Evolutionary conservation across 2,329 filamentous ascomycete species (phyloP), one percentile per base, ranked within the genome.

Genomic region (Rachicladosporium sp.): DNA sequence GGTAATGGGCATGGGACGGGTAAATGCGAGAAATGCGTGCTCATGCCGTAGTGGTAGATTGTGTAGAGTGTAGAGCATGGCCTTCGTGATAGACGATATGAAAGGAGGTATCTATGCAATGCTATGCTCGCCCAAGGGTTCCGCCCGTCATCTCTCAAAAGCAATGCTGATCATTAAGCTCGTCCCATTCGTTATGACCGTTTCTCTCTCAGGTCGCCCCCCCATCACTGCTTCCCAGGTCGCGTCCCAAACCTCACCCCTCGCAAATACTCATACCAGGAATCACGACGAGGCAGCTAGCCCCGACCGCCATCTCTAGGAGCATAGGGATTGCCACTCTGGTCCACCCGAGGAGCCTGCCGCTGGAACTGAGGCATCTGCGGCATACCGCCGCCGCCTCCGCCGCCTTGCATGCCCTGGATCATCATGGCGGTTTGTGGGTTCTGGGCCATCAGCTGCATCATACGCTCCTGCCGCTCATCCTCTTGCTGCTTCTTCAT

Each of bases 401-500:
- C 30, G 11, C 39, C 39, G 13, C 39, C 39, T 33, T 34, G 38
- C 40, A 43, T 41, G 30, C 46, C 45, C 29, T 51, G 46, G 30
- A 48, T 44, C 42, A 53, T 45, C 41, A 53, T 46, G 2, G 50
- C 50, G 11, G 49, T 29, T 43, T 51, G 49, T 23, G 55, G 54
- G 36, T 57, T 52, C 34, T 50, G 42, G 33, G 49, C 47, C 46
- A 56, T 49, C 34, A 55, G 48, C 12, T 48, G 46, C 58, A 58
- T 57, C 51, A 59, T 61, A 46, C 52, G 51, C 47, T 50, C 61
- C 43, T 50, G 59, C 50, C 50, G 44, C 45, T 67, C 60, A 31
- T 55, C 52, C 45, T 68, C 61, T 47, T 68, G 63, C 46, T 68
- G 57, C 44, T 62, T 64, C 44, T 68, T 65, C 13, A 53, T 52